phyloP scores from a whole-genome alignment of 768 basidiomycete genomes.

The Kwoniella dendrophila region DNA sequence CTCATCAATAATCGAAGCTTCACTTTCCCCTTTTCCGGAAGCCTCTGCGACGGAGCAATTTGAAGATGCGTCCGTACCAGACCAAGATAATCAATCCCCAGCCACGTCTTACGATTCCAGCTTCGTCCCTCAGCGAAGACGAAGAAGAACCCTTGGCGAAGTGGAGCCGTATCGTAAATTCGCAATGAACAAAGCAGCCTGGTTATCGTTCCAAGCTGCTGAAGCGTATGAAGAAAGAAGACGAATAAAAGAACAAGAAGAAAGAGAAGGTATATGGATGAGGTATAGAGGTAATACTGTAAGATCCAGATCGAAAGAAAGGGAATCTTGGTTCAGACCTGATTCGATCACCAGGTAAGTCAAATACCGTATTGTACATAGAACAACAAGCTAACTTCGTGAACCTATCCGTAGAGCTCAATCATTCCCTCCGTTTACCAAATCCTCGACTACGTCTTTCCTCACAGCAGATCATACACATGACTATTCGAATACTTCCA shows the following conservation, averaged over 20 bases:
- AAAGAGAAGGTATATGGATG: slow-evolving; percentile 18
- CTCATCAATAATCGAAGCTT: not conserved
- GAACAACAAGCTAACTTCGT: not conserved
- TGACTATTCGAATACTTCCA: not conserved
- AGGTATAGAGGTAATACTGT: not conserved
- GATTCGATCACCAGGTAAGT: slow-evolving; percentile 12
- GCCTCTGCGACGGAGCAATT: not conserved
- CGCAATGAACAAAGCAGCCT: slow-evolving; percentile 14
- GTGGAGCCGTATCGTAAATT: slow-evolving; percentile 20
- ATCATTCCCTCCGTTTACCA: slow-evolving; percentile 9
- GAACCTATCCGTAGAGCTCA: slow-evolving; percentile 2
- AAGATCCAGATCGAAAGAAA: not conserved
- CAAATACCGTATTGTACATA: not conserved
- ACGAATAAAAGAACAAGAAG: not conserved
- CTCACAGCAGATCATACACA: not conserved
- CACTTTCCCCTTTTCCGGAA: not conserved
- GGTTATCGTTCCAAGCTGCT: not conserved
- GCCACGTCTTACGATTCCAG: not conserved
- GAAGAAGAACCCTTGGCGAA: slow-evolving; percentile 11
- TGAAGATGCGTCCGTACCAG: not conserved
- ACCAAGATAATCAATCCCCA: not conserved
- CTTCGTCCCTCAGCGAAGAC: not conserved
- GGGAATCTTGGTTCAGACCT: not conserved
- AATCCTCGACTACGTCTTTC: not conserved
- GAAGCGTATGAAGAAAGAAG: slow-evolving; percentile 4